phyloP scores from a whole-genome alignment of 106 monocot species.

The Phalaenopsis equestris region DNA sequence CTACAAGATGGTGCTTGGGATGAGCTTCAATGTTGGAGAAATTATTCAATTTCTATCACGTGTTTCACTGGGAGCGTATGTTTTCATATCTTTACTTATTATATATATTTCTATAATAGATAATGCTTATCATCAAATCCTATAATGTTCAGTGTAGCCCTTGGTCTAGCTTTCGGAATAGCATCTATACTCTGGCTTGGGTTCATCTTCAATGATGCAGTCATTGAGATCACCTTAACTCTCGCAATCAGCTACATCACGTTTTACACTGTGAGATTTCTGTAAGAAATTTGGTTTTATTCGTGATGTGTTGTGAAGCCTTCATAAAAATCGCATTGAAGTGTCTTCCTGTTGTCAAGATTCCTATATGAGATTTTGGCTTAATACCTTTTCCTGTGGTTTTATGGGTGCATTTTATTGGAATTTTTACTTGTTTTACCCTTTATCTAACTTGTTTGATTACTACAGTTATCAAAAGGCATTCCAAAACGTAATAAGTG shows the following conservation, averaged over 20 bases:
- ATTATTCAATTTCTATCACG: conserved; percentile 79
- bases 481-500: not conserved
- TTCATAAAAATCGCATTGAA: not conserved
- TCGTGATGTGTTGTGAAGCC: not conserved
- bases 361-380: not conserved
- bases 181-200: conserved; percentile 86
- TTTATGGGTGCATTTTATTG: not conserved
- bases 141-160: conserved; percentile 61
- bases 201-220: conserved; percentile 94
- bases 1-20: conserved; percentile 79
- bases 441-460: not conserved
- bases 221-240: conserved; percentile 92
- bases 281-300: conserved; percentile 1
- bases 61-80: conserved; percentile 99
- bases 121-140: not conserved
- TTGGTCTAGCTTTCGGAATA: conserved; percentile 94
- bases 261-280: conserved; percentile 72
- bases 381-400: not conserved
- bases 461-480: not conserved
- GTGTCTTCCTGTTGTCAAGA: not conserved
- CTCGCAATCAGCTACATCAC: conserved; percentile 93
- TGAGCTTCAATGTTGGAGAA: conserved; percentile 52
- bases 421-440: not conserved
- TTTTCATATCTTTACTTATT: conserved; percentile 5
- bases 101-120: not conserved